These are phyloP conservation scores for Ganoderma leucocontextum DNA, from an alignment of 1,284 basidiomycete genomes.

Conservation along the genomic window DNA sequence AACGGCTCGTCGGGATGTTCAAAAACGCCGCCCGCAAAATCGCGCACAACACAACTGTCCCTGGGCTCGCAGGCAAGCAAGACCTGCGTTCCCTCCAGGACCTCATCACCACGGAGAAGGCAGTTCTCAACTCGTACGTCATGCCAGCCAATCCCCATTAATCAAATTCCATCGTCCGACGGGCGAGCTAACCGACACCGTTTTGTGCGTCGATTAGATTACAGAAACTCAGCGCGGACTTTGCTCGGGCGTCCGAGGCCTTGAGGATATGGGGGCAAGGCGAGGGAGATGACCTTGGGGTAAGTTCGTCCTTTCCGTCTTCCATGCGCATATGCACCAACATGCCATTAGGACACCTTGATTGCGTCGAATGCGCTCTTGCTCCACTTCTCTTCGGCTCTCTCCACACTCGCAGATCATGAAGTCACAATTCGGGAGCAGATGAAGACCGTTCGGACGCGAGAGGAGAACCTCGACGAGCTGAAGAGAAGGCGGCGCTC, in stretches of 20 bases:
- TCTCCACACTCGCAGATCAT: conserved; percentile 78
- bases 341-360: conserved; percentile 71
- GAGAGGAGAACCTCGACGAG: conserved; percentile 87
- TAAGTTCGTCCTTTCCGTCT: conserved; percentile 47
- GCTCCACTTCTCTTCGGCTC: conserved; percentile 72
- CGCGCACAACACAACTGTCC: conserved; percentile 86
- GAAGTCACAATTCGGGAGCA: conserved; percentile 79
- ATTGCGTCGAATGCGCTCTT: conserved; percentile 78
- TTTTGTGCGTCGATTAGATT: conserved; percentile 50
- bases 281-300: conserved; percentile 89
- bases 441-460: conserved; percentile 82
- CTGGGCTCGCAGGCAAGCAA: conserved; percentile 80
- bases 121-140: conserved; percentile 76
- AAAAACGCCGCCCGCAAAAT: conserved; percentile 78
- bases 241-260: conserved; percentile 78
- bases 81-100: conserved; percentile 88
- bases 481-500: conserved; percentile 75
- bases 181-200: conserved; percentile 3
- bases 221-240: conserved; percentile 72
- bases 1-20: conserved; percentile 60
- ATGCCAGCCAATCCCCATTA: conserved; percentile 2
- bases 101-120: conserved; percentile 90
- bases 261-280: conserved; percentile 82
- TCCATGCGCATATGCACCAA: conserved; percentile 10
- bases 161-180: conserved; percentile 2